Evolutionary conservation across 108 stramenopile genomes (phyloP).

Genomic region (Aurantiochytrium sp.): DNA sequence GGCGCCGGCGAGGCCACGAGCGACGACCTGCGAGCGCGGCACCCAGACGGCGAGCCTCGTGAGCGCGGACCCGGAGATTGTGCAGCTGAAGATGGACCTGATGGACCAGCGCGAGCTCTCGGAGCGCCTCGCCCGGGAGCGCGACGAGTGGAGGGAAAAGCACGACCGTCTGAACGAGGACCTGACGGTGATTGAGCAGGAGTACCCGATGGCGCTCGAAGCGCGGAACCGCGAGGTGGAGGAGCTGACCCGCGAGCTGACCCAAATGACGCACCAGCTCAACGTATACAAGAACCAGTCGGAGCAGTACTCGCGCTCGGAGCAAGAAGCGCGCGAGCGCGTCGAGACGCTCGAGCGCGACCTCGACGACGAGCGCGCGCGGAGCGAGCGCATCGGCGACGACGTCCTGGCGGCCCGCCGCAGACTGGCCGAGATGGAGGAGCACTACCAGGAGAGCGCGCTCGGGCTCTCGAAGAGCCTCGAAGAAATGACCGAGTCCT

Average conservation of each 20-base stretch:
- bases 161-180: background rate
- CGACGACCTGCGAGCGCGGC: background rate
- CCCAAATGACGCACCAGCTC: background rate
- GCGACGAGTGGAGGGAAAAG: background rate
- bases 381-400: background rate
- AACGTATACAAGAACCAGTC: background rate
- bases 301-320: background rate
- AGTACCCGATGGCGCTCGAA: background rate
- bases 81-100: background rate
- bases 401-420: background rate
- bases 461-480: background rate
- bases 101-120: background rate
- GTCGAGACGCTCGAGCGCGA: background rate
- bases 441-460: background rate
- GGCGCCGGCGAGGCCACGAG: background rate
- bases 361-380: background rate
- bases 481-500: background rate
- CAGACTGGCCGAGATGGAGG: background rate
- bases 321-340: slow-evolving; percentile 10
- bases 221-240: background rate
- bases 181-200: background rate
- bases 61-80: background rate
- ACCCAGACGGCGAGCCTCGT: background rate
- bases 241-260: background rate
- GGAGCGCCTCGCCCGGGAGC: background rate